Conservation (phyloP, 192 early-diverging fungal genomes). For the Linnemannia schmuckeri region DNA sequence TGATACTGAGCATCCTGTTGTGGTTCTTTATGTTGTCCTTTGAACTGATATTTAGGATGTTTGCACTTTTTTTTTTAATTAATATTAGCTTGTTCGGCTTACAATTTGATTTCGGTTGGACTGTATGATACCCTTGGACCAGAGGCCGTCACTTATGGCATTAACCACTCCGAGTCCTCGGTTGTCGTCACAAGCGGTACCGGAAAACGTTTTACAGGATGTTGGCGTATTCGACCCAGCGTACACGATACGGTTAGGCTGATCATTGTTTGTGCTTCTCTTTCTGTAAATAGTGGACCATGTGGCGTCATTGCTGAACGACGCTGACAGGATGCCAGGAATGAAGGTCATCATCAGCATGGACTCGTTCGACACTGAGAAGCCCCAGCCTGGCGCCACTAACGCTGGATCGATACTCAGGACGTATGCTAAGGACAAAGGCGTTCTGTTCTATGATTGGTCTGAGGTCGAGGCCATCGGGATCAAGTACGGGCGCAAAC, state of each 20-base stretch:
- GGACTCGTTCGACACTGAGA: conserved; percentile 72
- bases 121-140: conserved; percentile 93
- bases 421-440: conserved; percentile 75
- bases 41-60: not conserved
- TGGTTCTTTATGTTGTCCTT: not conserved
- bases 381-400: conserved; percentile 23
- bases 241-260: not conserved
- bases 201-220: not conserved
- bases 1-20: not conserved
- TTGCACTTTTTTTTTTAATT: not conserved
- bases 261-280: not conserved
- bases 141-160: conserved; percentile 85
- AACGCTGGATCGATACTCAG: conserved; percentile 56
- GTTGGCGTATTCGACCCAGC: not conserved
- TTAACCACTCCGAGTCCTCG: conserved; percentile 86
- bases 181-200: conserved; percentile 73
- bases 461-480: conserved; percentile 73
- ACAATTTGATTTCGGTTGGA: conserved; percentile 78
- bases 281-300: conserved; percentile 52
- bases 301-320: conserved; percentile 62
- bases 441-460: conserved; percentile 72
- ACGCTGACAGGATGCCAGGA: conserved; percentile 70
- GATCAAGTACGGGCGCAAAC: conserved; percentile 61
- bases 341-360: conserved; percentile 83
- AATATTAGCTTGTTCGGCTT: conserved; percentile 65